Evolutionary conservation across 225 moss, liverwort and hornwort species (phyloP).

Genomic region (Marchantia polymorpha): DNA sequence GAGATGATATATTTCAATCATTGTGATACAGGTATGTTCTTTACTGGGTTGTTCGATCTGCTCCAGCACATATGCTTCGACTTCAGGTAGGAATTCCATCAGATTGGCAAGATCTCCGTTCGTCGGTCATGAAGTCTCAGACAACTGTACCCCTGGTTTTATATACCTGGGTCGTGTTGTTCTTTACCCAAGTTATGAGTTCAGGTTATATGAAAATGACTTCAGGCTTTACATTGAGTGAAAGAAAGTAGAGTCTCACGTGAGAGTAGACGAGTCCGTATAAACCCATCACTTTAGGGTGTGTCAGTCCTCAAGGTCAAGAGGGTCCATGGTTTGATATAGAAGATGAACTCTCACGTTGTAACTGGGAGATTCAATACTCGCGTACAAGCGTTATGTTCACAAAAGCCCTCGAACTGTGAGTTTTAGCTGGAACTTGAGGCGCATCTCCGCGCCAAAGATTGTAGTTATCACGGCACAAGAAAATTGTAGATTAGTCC

Average conservation of each 20-base stretch:
- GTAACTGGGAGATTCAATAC: not conserved
- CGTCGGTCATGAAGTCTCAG: not conserved
- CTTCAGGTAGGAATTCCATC: slow-evolving; percentile 59
- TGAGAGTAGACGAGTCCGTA: not conserved
- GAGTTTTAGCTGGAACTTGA: not conserved
- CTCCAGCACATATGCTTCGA: slow-evolving; percentile 99
- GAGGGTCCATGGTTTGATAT: not conserved
- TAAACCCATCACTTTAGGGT: not conserved
- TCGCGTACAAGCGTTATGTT: not conserved
- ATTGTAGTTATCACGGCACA: not conserved
- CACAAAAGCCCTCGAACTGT: not conserved
- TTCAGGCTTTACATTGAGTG: not conserved
- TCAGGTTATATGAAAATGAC: not conserved
- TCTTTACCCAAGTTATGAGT: not conserved
- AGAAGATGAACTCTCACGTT: not conserved
- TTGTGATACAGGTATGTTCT: slow-evolving; percentile 69
- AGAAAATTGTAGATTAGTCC: not conserved
- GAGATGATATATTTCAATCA: not conserved
- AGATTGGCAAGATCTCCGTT: too few species aligned
- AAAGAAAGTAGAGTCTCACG: too few species aligned
- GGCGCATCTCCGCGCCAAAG: too few species aligned
- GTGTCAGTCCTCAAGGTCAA: not conserved
- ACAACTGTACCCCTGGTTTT: too few species aligned
- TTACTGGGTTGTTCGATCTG: slow-evolving; percentile 99
- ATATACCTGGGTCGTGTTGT: not conserved